Conservation (phyloP, 495 filamentous ascomycete species). For the Xylaria telfairii region DNA sequence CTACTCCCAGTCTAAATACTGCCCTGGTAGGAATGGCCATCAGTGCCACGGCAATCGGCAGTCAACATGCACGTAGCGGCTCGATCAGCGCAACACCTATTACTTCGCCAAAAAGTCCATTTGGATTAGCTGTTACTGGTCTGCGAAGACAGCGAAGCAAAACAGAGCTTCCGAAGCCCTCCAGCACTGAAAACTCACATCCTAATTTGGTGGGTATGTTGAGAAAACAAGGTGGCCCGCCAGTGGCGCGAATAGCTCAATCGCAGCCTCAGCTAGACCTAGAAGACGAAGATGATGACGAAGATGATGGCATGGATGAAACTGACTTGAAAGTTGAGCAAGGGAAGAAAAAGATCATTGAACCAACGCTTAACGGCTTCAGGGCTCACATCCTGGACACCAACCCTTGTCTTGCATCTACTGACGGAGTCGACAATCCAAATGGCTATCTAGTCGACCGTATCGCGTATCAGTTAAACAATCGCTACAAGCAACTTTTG, state of each 20-base stretch:
- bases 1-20: slow-evolving; percentile 68
- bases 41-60: slow-evolving; percentile 67
- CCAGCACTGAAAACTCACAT: slow-evolving; percentile 33
- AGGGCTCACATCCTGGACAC: slow-evolving; percentile 72
- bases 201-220: slow-evolving; percentile 53
- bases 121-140: slow-evolving; percentile 50
- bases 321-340: slow-evolving; percentile 53
- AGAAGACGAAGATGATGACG: slow-evolving; percentile 51
- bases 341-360: slow-evolving; percentile 59
- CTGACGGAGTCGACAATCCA: slow-evolving; percentile 41
- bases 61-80: slow-evolving; percentile 58
- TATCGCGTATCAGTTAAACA: slow-evolving; percentile 78
- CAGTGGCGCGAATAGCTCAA: slow-evolving; percentile 59
- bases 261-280: slow-evolving; percentile 36
- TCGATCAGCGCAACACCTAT: slow-evolving; percentile 63
- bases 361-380: slow-evolving; percentile 80
- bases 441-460: slow-evolving; percentile 77
- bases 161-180: slow-evolving; percentile 69
- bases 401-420: slow-evolving; percentile 61
- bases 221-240: slow-evolving; percentile 65
- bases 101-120: slow-evolving; percentile 58
- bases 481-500: slow-evolving; percentile 80
- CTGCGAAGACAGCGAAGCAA: slow-evolving; percentile 72
- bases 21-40: slow-evolving; percentile 68
- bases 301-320: slow-evolving; percentile 60